These are phyloP conservation scores for Adansonia rubrostipa DNA, from an alignment of 441 rosid species.

Conservation along the genomic window DNA sequence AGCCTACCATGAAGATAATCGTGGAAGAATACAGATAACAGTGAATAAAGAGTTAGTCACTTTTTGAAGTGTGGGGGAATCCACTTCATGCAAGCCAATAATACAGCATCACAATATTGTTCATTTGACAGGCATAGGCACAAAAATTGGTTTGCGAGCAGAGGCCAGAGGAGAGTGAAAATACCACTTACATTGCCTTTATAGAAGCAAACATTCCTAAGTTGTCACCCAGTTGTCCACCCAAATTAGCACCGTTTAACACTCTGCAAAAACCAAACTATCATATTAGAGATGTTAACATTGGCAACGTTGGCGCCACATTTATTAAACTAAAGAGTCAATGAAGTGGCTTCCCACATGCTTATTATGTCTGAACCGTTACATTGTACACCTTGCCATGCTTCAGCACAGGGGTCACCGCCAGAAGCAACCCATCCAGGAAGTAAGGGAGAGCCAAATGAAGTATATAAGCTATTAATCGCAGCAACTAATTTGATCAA, in stretches of 20 bases:
- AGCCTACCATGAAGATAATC: background rate
- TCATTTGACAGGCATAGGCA: background rate
- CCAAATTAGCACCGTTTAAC: constrained; percentile 87
- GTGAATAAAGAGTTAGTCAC: too few species aligned
- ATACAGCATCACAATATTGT: constrained; percentile 4
- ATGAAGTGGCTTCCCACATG: constrained; percentile 52
- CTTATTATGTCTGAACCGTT: constrained; percentile 60
- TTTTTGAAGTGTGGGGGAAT: background rate
- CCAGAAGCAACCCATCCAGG: constrained; percentile 91
- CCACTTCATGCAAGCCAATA: background rate
- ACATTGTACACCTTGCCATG: constrained; percentile 92
- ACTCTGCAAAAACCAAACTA: constrained; percentile 48
- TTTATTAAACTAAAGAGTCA: background rate
- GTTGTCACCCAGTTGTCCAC: constrained; percentile 82
- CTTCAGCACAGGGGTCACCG: constrained; percentile 96
- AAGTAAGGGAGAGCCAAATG: constrained; percentile 75
- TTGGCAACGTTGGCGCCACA: background rate
- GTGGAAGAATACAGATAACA: background rate
- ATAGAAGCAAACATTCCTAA: constrained; percentile 71
- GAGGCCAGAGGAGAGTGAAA: background rate
- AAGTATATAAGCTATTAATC: constrained; percentile 66
- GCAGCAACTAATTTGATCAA: constrained; percentile 78
- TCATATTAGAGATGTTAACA: background rate
- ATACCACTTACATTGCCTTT: constrained; percentile 65
- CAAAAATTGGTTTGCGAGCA: background rate